These are phyloP conservation scores for Penicillium sp. DNA, from an alignment of 2,329 filamentous ascomycete genomes.

Conservation along the genomic window DNA sequence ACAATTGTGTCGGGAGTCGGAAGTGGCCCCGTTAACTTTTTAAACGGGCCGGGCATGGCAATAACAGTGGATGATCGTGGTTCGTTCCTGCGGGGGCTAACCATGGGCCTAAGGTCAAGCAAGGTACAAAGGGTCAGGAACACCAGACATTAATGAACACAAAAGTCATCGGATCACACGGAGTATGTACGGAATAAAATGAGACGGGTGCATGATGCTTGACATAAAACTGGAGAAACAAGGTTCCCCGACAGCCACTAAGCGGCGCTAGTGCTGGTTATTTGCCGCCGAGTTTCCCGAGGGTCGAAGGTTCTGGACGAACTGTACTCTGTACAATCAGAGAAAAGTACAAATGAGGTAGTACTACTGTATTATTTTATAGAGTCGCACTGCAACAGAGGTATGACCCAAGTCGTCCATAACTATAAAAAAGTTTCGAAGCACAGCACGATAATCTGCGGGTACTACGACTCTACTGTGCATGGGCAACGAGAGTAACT, in stretches of 20 bases:
- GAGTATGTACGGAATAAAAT: not conserved
- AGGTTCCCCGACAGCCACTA: constrained; percentile 15
- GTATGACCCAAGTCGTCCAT: too few species aligned
- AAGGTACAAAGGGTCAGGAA: not conserved
- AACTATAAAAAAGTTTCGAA: not conserved
- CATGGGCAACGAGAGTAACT: not conserved
- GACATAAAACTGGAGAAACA: constrained; percentile 9
- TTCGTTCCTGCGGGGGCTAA: not conserved
- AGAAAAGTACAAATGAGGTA: not conserved
- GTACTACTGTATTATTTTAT: too few species aligned
- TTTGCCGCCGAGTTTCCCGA: not conserved
- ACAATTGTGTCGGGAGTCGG: not conserved
- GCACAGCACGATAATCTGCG: not conserved
- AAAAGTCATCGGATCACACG: not conserved
- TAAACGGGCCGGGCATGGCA: not conserved
- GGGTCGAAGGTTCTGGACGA: not conserved
- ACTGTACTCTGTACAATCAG: not conserved
- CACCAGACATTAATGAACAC: not conserved
- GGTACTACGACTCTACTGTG: not conserved
- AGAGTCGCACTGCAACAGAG: too few species aligned
- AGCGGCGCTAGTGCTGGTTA: constrained; percentile 3
- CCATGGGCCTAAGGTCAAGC: not conserved
- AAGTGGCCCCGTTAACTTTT: not conserved
- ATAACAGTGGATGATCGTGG: not conserved
- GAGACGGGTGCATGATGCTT: not conserved